These are phyloP conservation scores for Linnemannia hyalina DNA, from an alignment of 192 early-diverging fungal species.

Conservation along the genomic window DNA sequence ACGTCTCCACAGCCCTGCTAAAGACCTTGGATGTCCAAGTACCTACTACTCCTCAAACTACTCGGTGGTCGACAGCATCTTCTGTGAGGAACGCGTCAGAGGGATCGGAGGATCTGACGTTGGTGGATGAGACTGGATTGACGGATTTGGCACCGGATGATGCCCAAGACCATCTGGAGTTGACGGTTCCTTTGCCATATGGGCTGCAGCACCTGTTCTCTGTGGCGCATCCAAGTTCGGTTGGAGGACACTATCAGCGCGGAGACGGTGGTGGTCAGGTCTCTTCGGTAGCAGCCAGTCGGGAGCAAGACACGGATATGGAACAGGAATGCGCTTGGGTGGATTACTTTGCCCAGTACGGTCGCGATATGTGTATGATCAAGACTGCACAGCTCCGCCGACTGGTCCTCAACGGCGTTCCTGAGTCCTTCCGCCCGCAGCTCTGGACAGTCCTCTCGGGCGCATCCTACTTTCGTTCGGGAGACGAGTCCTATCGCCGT, in stretches of 20 bases:
- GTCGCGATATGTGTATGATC: constrained; percentile 45
- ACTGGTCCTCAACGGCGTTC: constrained; percentile 19
- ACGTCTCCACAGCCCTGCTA: constrained; percentile 18
- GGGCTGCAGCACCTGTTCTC: constrained; percentile 32
- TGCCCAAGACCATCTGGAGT: neutral
- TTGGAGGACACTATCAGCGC: neutral
- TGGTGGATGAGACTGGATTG: constrained; percentile 8
- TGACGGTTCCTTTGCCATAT: constrained; percentile 8
- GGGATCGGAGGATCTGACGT: constrained; percentile 19
- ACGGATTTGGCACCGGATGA: neutral
- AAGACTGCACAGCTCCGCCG: constrained; percentile 24
- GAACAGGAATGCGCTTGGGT: constrained; percentile 45
- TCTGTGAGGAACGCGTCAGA: constrained; percentile 7
- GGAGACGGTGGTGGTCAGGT: neutral
- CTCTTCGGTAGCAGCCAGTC: neutral
- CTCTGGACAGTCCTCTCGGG: constrained; percentile 51
- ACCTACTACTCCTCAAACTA: neutral
- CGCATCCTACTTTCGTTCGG: constrained; percentile 27
- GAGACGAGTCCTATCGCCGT: constrained; percentile 24
- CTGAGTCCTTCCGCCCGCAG: constrained; percentile 43
- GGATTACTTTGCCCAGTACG: constrained; percentile 47
- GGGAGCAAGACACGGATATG: constrained; percentile 15
- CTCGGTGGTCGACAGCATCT: constrained; percentile 1
- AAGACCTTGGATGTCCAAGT: constrained; percentile 34
- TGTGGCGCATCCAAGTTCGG: neutral